Evolutionary conservation across 805 yeast species (phyloP), one percentile per base, ranked within the genome.

Genomic region (Saccharomycopsis malanga): DNA sequence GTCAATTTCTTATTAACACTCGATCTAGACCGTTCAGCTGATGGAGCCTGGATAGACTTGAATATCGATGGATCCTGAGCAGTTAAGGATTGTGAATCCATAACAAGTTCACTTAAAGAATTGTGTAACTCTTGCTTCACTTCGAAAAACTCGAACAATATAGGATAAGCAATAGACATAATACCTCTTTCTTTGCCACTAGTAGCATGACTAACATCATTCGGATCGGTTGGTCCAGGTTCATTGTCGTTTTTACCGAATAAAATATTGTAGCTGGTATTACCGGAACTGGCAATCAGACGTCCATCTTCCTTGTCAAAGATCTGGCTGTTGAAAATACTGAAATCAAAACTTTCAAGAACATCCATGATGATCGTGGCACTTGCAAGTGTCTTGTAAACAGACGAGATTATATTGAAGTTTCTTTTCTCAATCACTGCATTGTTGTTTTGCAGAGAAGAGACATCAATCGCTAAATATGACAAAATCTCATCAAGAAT

Each of bases 61-160:
- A 85, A 85, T 1, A 80, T 81, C 49, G 83, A 87, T 0, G 93
- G 87, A 58, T 85, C 94, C 24, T 73, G 76, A 9, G 84, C 62
- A 0, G 93, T 82, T 9, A 85, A 63, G 10, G 78, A 69, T 58
- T 86, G 95, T 0, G 84, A 72, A 40, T 80, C 77, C 72, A 85
- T 73, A 9, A 86, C 69, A 4, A 83, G 68, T 24, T 72, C 72
- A 2, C 79, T 67, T 27, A 81, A 67, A 3, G 72, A 59, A 54
- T 82, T 77, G 60, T 87, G 89, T 22, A 85, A 60, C 6, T 74
- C 71, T 59, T 87, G 96, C 56, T 87, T 88, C 40, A 74, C 66
- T 52, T 81, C 83, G 57, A 81, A 76, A 58, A 84, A 87, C 43
- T 85, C 94, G n/a, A 81, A 68, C 3, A 80, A 55, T 2, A 63